Base-by-base conservation (phyloP, 2,329 filamentous ascomycete genomes). In the Curvularia lunata region DNA sequence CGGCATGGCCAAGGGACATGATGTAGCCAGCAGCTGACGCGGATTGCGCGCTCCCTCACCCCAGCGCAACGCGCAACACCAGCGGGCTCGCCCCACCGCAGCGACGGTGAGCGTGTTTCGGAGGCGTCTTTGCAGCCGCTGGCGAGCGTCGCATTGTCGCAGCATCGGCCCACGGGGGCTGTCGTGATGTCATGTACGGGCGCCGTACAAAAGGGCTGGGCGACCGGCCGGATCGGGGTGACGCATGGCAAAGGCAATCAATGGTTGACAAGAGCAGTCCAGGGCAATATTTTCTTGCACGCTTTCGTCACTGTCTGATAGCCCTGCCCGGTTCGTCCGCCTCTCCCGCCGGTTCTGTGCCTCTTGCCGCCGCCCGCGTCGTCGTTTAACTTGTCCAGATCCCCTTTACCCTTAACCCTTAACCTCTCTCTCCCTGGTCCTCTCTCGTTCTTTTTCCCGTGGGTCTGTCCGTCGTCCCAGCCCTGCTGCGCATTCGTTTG, bases 101-200 rank as follows among this genome's bases (percentile, higher is more conserved):
- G 52, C 37, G 52, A 25, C 28, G 16, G 13, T 16, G 32, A 37
- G 13, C 13, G 32, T 37, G 42, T 46, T 56, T 50, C 54, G 27
- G 50, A 23, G 32, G 48, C 50, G 54, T 56, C 41, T 32, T 42
- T 28, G 32, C 16, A 37, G 32, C 10, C 30, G 30, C 12, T 13
- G 30, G 3, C 30, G 10, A 12, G 12, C 32, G 32, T n/a, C 32
- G 32, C 32, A 37, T 5, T 10, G 32, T 37, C 32, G 32, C 16
- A 37, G 32, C 32, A n/a, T 37, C 32, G 32, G 13, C 13, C 16
- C 13, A n/a, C 32, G 32, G 38, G n/a, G 32, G 54, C 54, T 18
- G 48, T 56, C 48, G 54, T 56, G 49, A 56, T 56, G 54, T 56
- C 54, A 53, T 56, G 54, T 30, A 25, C 9, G 37, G 16, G 32